Percentiles rank a stretch among this genome's conserved stretches.
phyloP scores from a whole-genome alignment of 306 rosid genomes.

The Quercus agrifolia region DNA sequence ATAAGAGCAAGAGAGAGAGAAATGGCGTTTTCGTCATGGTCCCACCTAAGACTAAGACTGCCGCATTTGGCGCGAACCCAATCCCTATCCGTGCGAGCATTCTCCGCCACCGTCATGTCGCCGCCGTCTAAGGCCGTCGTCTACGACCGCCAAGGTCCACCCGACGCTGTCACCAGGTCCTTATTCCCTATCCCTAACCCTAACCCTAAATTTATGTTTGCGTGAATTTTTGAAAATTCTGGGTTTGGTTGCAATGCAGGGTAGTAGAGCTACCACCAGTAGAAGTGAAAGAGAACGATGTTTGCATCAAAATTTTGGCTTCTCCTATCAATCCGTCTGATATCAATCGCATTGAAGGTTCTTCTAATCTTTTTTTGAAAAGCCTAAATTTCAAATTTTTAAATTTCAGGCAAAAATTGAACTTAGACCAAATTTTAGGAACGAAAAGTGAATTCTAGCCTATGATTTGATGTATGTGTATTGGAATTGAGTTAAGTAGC shows the following conservation, averaged over 20 bases:
- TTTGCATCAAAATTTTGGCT: constrained; percentile 85
- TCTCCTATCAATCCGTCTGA: constrained; percentile 93
- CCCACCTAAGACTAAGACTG: not conserved
- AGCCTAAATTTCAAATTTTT: not conserved
- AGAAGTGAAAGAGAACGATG: constrained; percentile 72
- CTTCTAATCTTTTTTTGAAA: not conserved
- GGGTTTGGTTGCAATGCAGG: constrained; percentile 41
- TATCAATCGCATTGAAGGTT: constrained; percentile 83
- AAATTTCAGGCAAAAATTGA: too few species aligned
- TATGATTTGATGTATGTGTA: not conserved
- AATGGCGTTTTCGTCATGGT: not conserved
- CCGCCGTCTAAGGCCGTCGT: constrained; percentile 91
- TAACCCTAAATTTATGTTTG: not conserved
- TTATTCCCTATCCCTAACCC: not conserved
- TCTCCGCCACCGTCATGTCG: constrained; percentile 50
- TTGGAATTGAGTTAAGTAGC: not conserved
- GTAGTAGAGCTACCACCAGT: constrained; percentile 50
- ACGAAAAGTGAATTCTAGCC: too few species aligned
- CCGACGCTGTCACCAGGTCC: constrained; percentile 67
- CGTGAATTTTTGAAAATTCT: not conserved
- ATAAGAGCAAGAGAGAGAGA: too few species aligned
- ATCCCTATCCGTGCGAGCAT: constrained; percentile 29
- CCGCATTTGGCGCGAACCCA: constrained; percentile 17
- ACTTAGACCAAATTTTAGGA: too few species aligned
- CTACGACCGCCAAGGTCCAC: constrained; percentile 70